Evolutionary conservation across 495 filamentous ascomycete species (phyloP).

Genomic region (Gamarada debralockiae): DNA sequence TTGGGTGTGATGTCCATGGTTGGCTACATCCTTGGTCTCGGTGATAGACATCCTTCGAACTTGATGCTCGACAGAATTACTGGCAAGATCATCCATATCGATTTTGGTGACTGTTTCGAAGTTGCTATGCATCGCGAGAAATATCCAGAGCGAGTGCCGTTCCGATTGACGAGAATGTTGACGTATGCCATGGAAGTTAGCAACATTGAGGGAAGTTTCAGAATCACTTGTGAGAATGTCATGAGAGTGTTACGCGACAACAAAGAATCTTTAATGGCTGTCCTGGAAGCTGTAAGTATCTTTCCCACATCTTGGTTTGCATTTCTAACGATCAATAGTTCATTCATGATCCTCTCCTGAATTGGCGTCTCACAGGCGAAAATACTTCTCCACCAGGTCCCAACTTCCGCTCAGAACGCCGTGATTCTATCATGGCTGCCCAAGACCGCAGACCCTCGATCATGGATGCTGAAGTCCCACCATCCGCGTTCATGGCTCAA

Average conservation of each 20-base stretch:
- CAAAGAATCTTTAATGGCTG: constrained; percentile 97
- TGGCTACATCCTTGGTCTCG: constrained; percentile 94
- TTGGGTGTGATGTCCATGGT: constrained; percentile 99
- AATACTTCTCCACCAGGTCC: constrained; percentile 67
- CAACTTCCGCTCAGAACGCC: constrained; percentile 74
- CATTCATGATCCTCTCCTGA: constrained; percentile 96
- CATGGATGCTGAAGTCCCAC: constrained; percentile 56
- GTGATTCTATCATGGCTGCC: constrained; percentile 39
- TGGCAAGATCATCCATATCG: constrained; percentile 94
- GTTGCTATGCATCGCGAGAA: constrained; percentile 99
- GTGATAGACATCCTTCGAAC: constrained; percentile 95
- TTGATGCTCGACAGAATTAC: constrained; percentile 94
- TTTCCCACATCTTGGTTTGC: background rate
- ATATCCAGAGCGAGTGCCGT: constrained; percentile 95
- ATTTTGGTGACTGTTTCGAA: constrained; percentile 99
- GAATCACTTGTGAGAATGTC: constrained; percentile 95
- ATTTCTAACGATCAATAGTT: constrained; percentile 51
- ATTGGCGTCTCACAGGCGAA: constrained; percentile 88
- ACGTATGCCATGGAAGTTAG: constrained; percentile 99
- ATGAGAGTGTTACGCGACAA: constrained; percentile 96
- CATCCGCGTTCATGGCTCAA: constrained; percentile 41
- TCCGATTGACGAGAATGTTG: constrained; percentile 96
- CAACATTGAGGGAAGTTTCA: constrained; percentile 97
- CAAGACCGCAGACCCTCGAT: constrained; percentile 60
- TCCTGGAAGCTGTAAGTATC: constrained; percentile 86